A percentile compares a stretch with the other conserved stretches of the same genome.
phyloP scores from a whole-genome alignment of 805 yeast genomes.

The Metschnikowia matae region DNA sequence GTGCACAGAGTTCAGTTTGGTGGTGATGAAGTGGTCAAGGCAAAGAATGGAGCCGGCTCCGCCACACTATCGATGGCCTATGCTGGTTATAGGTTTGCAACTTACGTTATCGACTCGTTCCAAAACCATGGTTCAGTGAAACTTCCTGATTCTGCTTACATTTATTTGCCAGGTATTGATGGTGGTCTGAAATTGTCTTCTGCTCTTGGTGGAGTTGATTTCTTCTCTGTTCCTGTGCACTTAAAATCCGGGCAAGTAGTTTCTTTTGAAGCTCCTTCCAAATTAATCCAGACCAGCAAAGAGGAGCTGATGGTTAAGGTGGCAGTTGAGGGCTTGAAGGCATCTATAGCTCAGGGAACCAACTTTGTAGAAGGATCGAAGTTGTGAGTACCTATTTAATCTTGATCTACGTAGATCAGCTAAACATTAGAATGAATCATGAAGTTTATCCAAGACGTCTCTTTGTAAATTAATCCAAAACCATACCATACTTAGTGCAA shows the following conservation, averaged over 20 bases:
- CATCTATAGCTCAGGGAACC: constrained; percentile 39
- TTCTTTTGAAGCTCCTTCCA: constrained; percentile 35
- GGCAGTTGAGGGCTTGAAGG: constrained; percentile 38
- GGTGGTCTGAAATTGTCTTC: constrained; percentile 43
- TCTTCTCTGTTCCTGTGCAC: constrained; percentile 47
- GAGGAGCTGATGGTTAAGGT: constrained; percentile 33
- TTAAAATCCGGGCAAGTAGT: constrained; percentile 36
- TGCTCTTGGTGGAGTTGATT: constrained; percentile 36
- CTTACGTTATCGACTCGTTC: constrained; percentile 14
- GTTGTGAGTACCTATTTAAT: constrained; percentile 19
- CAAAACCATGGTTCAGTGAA: not conserved
- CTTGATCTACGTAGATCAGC: not conserved
- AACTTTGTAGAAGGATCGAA: constrained; percentile 37
- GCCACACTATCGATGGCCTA: constrained; percentile 22
- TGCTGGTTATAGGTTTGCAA: constrained; percentile 21
- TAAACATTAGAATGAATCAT: not conserved
- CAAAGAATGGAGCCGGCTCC: constrained; percentile 21
- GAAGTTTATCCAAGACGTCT: not conserved
- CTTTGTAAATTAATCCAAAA: not conserved
- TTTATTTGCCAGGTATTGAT: constrained; percentile 51
- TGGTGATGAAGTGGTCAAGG: constrained; percentile 22
- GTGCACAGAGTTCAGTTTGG: constrained; percentile 20
- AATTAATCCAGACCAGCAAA: constrained; percentile 25
- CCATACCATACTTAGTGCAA: constrained; percentile 26
- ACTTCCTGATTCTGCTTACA: constrained; percentile 46